Evolutionary conservation across 352 stramenopile species (phyloP), one percentile per base, ranked within the genome.

Genomic region (Pythium myriotylum): DNA sequence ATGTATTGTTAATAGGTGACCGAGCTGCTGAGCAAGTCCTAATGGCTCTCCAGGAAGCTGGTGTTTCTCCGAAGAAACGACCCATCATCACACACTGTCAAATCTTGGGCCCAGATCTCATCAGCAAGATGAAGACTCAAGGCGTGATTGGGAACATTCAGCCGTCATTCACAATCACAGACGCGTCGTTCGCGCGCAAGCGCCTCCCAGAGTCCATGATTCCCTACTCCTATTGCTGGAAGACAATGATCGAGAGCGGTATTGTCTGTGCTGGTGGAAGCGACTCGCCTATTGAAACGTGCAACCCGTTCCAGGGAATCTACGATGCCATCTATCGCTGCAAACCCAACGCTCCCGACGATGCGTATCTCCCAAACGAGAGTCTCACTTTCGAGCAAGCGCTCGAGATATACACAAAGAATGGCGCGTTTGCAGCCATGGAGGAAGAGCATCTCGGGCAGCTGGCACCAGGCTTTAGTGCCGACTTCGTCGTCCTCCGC

Each of bases 41-140:
- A 14, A 63, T 68, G 53, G 82, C 82, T 17, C 77, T 97, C 23
- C 67, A 78, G 32, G 45, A 62, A 43, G 86, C 86, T 6, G 63
- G 69, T 13, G 72, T 96, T 6, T 55, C 59, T 0, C 53, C 67
- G 0, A 65, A 77, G 5, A 82, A 82, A 41, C 78, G 88, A n/a
- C 82, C 88, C 0, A 89, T 97, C 60, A 74, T 97, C 39, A 97
- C 90, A 26, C 90, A 97, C 55, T 97, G 88, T 59, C 90, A 97
- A 68, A 89, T 97, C 47, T 66, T 97, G 12, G 79, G 80, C 4
- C 63, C 72, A 40, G 82, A 96, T 33, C 48, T 95, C 19, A 79
- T 97, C 23, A 32, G 58, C 6, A 55, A 81, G 26, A 96, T 97
- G 89, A 68, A 65, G 17, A 61, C 76, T 0, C 78, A 88, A 48